Conservation (phyloP, 1,284 basidiomycete species). For the Hemileia vastatrix region DNA sequence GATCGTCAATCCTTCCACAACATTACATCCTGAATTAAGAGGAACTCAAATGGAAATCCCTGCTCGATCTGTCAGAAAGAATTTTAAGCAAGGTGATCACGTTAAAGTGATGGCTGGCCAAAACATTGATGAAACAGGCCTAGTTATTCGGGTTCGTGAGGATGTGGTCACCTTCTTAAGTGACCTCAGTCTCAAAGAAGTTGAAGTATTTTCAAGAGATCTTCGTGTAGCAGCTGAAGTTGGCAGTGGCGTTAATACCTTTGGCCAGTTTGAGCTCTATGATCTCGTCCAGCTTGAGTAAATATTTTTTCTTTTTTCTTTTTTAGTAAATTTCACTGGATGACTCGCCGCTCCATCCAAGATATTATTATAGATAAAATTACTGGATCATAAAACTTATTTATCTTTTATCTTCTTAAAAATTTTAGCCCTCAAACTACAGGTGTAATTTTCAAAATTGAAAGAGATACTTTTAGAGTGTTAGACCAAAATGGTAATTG, state of each 20-base stretch:
- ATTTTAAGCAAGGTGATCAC: conserved; percentile 94
- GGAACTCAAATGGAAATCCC: conserved; percentile 71
- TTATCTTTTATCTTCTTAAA: conserved; percentile 7
- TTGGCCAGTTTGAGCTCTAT: conserved; percentile 89
- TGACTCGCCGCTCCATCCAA: background rate
- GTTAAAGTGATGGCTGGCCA: conserved; percentile 96
- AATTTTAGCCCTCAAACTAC: conserved; percentile 68
- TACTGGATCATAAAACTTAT: background rate
- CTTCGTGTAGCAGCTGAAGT: conserved; percentile 94
- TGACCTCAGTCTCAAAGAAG: conserved; percentile 93
- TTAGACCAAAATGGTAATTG: conserved; percentile 87
- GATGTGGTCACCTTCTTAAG: conserved; percentile 88
- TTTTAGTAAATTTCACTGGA: too few species aligned
- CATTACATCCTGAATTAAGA: conserved; percentile 54
- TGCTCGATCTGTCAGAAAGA: conserved; percentile 79
- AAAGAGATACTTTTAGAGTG: conserved; percentile 86
- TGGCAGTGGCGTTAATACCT: conserved; percentile 73
- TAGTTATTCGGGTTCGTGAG: conserved; percentile 72
- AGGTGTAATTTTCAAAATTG: conserved; percentile 95
- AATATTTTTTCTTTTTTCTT: conserved; percentile 41
- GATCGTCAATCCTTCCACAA: conserved; percentile 33
- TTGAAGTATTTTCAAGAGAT: conserved; percentile 95
- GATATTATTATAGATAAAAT: too few species aligned
- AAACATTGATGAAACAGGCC: conserved; percentile 88
- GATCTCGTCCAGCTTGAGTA: conserved; percentile 94